Evolutionary conservation across 2,329 filamentous ascomycete species (phyloP), one percentile per base, ranked within the genome.

Genomic region (Fusarium longipes): DNA sequence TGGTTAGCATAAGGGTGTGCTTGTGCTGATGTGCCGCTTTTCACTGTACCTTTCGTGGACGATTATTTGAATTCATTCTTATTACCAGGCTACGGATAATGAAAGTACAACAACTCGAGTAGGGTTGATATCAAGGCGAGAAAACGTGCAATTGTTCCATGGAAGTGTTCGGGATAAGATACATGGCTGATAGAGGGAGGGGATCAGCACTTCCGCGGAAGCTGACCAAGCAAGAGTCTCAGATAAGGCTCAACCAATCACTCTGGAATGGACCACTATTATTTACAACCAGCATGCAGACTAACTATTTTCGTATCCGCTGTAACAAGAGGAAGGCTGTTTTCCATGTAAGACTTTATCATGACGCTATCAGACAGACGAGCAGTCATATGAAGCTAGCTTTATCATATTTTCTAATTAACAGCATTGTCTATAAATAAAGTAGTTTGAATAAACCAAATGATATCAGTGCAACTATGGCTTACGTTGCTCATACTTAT

Each of bases 161-260:
- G 57, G 54, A 51, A 18, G 36, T n/a, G 14, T 9, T 3, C 14
- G 11, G 4, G 14, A 30, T 6, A 9, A 12, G 14, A 27, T 32
- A 55, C 51, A 36, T 60, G 17, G 9, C 24, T 11, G 32, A 25
- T 4, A n/a, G 29, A 20, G 17, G 22, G 43, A 5, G 20, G 43
- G 6, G 20, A n/a, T 20, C 14, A 59, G 24, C 9, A 24, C 57
- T 60, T 60, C 57, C 54, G 36, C 53, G 57, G 57, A 60, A 38
- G 57, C 57, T 60, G 25, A 60, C 53, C 55, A 60, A 60, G 25
- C 54, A 29, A 2, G 12, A 20, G 8, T 36, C 6, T 20, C 30
- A 38, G 22, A 25, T 27, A 27, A 27, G 9, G 3, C 14, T 2
- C 3, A 8, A 4, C 45, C 45, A 49, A 49, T 49, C 5, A 5